Evolutionary conservation across 805 yeast species (phyloP).

Genomic region (Spathaspora arborariae): DNA sequence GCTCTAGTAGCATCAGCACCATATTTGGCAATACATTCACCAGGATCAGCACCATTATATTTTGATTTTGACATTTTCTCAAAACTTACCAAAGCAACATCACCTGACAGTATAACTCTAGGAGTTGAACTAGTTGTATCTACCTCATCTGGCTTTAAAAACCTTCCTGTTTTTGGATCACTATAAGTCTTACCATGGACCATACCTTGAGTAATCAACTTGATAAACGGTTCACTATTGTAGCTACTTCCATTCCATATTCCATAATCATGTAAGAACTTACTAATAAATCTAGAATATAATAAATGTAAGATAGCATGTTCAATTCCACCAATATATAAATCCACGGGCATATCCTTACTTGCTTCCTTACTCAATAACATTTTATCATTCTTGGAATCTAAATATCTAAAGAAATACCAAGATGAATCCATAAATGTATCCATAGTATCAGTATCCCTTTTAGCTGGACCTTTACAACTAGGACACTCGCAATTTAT

Average conservation of each 20-base stretch:
- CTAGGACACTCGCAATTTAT: slow-evolving; percentile 75
- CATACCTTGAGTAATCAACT: slow-evolving; percentile 93
- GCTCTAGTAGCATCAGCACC: slow-evolving; percentile 97
- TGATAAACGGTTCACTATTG: slow-evolving; percentile 76
- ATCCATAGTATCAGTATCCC: slow-evolving; percentile 98
- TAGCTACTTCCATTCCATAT: slow-evolving; percentile 59
- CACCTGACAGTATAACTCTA: slow-evolving; percentile 46
- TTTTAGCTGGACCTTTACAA: slow-evolving; percentile 56
- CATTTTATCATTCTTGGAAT: slow-evolving; percentile 53
- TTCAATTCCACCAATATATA: slow-evolving; percentile 93
- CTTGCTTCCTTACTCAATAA: slow-evolving; percentile 47
- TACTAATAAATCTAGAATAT: slow-evolving; percentile 81
- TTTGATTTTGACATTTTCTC: slow-evolving; percentile 98
- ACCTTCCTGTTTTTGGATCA: slow-evolving; percentile 70
- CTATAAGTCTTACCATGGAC: slow-evolving; percentile 86
- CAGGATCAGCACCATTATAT: slow-evolving; percentile 91
- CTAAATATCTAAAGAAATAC: slow-evolving; percentile 86
- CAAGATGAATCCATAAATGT: slow-evolving; percentile 98
- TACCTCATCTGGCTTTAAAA: slow-evolving; percentile 75
- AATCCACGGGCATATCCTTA: slow-evolving; percentile 73
- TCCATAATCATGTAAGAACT: slow-evolving; percentile 66
- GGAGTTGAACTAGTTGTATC: slow-evolving; percentile 41
- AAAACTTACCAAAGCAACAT: slow-evolving; percentile 51
- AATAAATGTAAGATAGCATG: slow-evolving; percentile 92
- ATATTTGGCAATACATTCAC: slow-evolving; percentile 62